These are phyloP conservation scores for Calonectria pteridis DNA, from an alignment of 2,329 filamentous ascomycete species.

Conservation along the genomic window DNA sequence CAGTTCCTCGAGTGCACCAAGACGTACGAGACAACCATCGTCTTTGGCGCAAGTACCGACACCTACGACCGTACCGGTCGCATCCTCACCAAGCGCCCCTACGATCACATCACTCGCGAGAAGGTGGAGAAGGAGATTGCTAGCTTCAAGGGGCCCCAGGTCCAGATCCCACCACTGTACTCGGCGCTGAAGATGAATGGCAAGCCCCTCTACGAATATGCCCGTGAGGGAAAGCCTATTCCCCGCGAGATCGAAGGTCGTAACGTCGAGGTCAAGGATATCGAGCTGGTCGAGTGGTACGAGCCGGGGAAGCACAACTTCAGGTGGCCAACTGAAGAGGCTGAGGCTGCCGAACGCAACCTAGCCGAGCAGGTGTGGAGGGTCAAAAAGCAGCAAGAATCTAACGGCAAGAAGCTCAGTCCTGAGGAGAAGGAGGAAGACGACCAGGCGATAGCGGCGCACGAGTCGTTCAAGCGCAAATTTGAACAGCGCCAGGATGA, in stretches of 20 bases:
- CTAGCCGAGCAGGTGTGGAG: conserved; percentile 80
- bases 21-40: conserved; percentile 87
- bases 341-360: conserved; percentile 78
- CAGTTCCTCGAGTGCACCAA: conserved; percentile 91
- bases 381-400: conserved; percentile 68
- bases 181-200: conserved; percentile 94
- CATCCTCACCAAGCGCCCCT: conserved; percentile 79
- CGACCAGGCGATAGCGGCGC: conserved; percentile 65
- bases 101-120: conserved; percentile 84
- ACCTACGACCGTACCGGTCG: conserved; percentile 91
- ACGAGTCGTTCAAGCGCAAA: conserved; percentile 69
- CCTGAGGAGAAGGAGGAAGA: conserved; percentile 69
- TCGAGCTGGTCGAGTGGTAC: conserved; percentile 88
- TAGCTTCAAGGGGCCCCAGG: conserved; percentile 83
- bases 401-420: conserved; percentile 61
- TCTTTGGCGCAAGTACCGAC: conserved; percentile 94
- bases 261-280: conserved; percentile 80
- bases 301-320: conserved; percentile 85
- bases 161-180: conserved; percentile 92
- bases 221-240: conserved; percentile 87
- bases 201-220: conserved; percentile 96
- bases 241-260: conserved; percentile 87
- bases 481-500: conserved; percentile 70
- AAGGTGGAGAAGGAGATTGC: conserved; percentile 82
- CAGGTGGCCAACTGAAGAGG: conserved; percentile 84